phyloP scores from a whole-genome alignment of 2,329 filamentous ascomycete species.

The Phaeosphaeriaceae sp. region DNA sequence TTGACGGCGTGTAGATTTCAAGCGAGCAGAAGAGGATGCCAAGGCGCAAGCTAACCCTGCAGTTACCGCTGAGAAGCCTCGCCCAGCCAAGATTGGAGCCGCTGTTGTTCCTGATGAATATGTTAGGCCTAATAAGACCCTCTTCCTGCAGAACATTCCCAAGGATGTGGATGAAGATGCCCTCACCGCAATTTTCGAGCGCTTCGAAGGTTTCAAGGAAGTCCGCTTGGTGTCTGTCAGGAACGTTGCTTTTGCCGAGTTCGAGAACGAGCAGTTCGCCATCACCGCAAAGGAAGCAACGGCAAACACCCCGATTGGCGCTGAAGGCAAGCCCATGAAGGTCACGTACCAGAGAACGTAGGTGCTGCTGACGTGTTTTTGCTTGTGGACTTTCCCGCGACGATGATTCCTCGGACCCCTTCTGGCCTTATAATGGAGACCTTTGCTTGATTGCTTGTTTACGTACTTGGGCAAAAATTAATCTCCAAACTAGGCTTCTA shows the following conservation, averaged over 20 bases:
- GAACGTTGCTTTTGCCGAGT: slow-evolving; percentile 95
- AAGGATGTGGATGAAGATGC: slow-evolving; percentile 83
- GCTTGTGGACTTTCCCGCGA: slow-evolving; percentile 23
- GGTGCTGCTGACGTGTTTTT: slow-evolving; percentile 17
- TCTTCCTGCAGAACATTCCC: slow-evolving; percentile 92
- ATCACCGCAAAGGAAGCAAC: slow-evolving; percentile 95
- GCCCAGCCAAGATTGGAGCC: slow-evolving; percentile 71
- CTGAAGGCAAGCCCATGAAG: slow-evolving; percentile 79
- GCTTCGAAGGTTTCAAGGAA: slow-evolving; percentile 94
- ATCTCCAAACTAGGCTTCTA: slow-evolving; percentile 6
- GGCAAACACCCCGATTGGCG: slow-evolving; percentile 79
- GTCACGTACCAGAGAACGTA: slow-evolving; percentile 95
- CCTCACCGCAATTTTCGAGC: slow-evolving; percentile 79
- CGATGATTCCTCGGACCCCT: slow-evolving; percentile 33
- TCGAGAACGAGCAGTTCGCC: slow-evolving; percentile 86
- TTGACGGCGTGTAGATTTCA: slow-evolving; percentile 61
- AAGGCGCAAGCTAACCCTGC: slow-evolving; percentile 76
- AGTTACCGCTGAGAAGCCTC: slow-evolving; percentile 56
- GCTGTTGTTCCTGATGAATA: slow-evolving; percentile 95
- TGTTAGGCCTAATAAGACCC: slow-evolving; percentile 93
- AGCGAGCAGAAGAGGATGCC: slow-evolving; percentile 81
- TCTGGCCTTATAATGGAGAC: not conserved
- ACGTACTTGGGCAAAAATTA: slow-evolving; percentile 13
- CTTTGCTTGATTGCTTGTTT: slow-evolving; percentile 12
- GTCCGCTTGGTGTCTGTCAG: slow-evolving; percentile 86